Percentiles rank a stretch among this genome's conserved stretches.
phyloP scores from a whole-genome alignment of 345 rosid genomes.

The Rhodamnia argentea region DNA sequence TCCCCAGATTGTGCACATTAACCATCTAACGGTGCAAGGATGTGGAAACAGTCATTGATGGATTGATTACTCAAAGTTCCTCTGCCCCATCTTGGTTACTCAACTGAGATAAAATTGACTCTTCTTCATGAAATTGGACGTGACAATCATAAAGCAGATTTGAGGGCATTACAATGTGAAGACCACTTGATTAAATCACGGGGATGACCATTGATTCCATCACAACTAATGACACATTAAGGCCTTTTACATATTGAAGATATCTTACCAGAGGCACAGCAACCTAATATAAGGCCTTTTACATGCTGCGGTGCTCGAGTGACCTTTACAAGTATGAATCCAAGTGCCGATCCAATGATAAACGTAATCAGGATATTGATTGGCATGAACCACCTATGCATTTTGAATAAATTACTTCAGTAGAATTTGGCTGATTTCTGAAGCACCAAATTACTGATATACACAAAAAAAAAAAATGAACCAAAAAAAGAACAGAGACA shows the following conservation, averaged over 20 bases:
- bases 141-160: neutral
- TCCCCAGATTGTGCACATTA: neutral
- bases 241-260: neutral
- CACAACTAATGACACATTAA: neutral
- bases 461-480: neutral
- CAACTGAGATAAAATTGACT: neutral
- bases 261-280: constrained; percentile 36
- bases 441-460: neutral
- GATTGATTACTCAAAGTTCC: neutral
- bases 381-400: constrained; percentile 52
- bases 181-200: neutral
- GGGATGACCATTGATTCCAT: neutral
- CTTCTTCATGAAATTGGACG: neutral
- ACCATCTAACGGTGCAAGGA: neutral
- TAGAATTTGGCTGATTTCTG: neutral
- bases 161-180: neutral
- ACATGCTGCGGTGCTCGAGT: constrained; percentile 32
- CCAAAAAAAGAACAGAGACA: neutral
- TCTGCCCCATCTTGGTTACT: neutral
- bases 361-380: constrained; percentile 29
- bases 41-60: neutral
- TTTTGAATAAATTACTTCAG: neutral
- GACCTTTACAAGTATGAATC: constrained; percentile 29
- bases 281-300: constrained; percentile 38
- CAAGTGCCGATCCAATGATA: constrained; percentile 33